Conservation (phyloP, 2,329 filamentous ascomycete genomes). For the Neofusicoccum umdonicola region DNA sequence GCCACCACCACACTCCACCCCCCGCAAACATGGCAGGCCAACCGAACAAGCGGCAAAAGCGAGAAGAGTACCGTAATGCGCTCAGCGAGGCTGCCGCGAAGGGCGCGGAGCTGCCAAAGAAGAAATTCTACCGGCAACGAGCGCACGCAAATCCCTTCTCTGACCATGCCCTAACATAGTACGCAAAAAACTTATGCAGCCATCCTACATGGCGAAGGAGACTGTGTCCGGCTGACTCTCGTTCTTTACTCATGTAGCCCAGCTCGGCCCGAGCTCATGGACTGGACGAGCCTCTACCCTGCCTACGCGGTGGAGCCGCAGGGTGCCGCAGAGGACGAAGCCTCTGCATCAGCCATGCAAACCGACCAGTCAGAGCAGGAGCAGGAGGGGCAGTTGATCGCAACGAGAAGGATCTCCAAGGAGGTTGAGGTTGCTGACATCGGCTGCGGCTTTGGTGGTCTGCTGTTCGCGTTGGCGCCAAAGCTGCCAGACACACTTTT, state of each 20-base stretch:
- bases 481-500: conserved; percentile 78
- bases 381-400: conserved; percentile 25
- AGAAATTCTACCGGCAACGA: conserved; percentile 94
- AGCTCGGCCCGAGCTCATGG: conserved; percentile 75
- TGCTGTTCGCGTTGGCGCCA: conserved; percentile 81
- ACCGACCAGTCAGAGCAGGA: conserved; percentile 20
- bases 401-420: conserved; percentile 49
- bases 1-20: conserved; percentile 1
- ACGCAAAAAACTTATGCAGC: conserved; percentile 24
- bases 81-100: conserved; percentile 46
- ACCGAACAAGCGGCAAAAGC: conserved; percentile 41
- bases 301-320: conserved; percentile 54
- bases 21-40: conserved; percentile 31
- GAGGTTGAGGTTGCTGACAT: conserved; percentile 93
- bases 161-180: conserved; percentile 89
- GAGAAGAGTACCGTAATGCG: conserved; percentile 45
- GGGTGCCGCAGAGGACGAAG: not conserved
- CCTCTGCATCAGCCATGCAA: not conserved
- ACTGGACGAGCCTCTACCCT: conserved; percentile 85
- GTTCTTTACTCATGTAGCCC: conserved; percentile 56
- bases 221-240: not conserved
- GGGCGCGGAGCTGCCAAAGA: conserved; percentile 75
- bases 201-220: not conserved
- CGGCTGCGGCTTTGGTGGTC: conserved; percentile 91
- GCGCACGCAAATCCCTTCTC: conserved; percentile 98